Conservation (phyloP, 441 rosid genomes). For the Jatropha podagrica region DNA sequence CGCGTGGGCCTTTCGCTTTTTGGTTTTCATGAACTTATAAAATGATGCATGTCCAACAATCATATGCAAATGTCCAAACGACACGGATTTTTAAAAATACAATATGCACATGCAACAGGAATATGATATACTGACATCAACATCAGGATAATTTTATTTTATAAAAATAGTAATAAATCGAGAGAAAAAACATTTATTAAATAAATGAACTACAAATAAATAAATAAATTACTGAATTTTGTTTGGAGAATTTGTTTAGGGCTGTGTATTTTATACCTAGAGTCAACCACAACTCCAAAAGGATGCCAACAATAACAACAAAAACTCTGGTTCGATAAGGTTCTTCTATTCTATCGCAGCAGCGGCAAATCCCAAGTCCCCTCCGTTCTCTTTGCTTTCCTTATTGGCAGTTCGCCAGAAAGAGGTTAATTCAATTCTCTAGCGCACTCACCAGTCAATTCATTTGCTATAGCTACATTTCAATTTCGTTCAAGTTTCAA, state of each 20-base stretch:
- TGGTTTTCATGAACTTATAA: too few relatives aligned
- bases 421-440: neutral
- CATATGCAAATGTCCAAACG: too few relatives aligned
- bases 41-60: too few relatives aligned
- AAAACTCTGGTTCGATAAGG: slow-evolving; percentile 20
- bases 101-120: too few relatives aligned
- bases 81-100: too few relatives aligned
- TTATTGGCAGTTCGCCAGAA: neutral
- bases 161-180: too few relatives aligned
- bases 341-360: neutral
- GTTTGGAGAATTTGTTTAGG: neutral
- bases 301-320: slow-evolving; percentile 2
- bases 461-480: neutral
- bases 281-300: neutral
- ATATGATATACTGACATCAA: too few relatives aligned
- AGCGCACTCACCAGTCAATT: neutral
- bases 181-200: too few relatives aligned
- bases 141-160: too few relatives aligned
- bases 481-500: neutral
- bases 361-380: neutral
- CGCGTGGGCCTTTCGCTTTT: too few relatives aligned
- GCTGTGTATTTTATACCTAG: neutral
- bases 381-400: neutral
- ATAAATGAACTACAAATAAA: too few relatives aligned
- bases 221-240: too few relatives aligned